Conservation (phyloP, 148 eudicot species). For the Polygonum aviculare region DNA sequence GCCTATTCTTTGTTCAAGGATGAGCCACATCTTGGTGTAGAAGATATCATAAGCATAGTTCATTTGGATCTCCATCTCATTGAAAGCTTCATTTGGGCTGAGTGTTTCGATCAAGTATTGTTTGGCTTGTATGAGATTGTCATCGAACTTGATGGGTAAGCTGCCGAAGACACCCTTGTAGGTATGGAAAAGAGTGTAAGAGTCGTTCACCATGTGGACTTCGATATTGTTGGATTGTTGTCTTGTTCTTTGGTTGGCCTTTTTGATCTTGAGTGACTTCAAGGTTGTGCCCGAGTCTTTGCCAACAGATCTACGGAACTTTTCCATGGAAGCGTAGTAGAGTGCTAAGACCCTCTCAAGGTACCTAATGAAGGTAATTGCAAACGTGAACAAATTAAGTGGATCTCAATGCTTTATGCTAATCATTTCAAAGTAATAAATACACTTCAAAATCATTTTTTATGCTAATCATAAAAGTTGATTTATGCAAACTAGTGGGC, state of each 20-base stretch:
- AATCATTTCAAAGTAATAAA: no score
- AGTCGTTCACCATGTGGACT: background rate
- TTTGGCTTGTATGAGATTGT: background rate
- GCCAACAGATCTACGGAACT: background rate
- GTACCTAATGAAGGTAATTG: background rate
- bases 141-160: background rate
- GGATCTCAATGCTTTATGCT: no score
- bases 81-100: background rate
- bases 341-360: background rate
- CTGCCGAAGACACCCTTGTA: background rate
- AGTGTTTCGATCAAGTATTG: background rate
- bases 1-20: background rate
- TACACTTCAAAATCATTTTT: no score
- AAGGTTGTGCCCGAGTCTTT: background rate
- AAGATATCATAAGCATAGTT: background rate
- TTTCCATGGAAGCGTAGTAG: constrained; percentile 5
- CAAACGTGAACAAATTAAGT: background rate
- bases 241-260: background rate
- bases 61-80: background rate
- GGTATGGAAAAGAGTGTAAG: background rate
- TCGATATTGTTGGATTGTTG: background rate
- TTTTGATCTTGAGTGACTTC: background rate
- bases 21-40: constrained; percentile 7
- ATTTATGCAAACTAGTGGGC: no score
- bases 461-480: no score